These are phyloP conservation scores for Verticillium isaacii DNA, from an alignment of 2,329 filamentous ascomycete genomes.

Conservation along the genomic window DNA sequence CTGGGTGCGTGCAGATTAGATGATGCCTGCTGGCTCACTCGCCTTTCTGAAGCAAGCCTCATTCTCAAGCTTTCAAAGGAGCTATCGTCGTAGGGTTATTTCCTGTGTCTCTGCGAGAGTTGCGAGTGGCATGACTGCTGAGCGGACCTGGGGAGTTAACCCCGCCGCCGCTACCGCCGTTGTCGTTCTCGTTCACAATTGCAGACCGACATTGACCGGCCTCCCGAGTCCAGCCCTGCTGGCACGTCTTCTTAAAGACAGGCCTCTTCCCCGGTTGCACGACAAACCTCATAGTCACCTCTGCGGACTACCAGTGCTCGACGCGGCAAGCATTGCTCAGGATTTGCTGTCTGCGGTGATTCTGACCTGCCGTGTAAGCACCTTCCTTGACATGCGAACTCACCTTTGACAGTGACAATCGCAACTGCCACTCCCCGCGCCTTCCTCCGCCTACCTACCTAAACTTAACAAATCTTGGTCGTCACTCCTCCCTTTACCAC, in stretches of 20 bases:
- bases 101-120: no score
- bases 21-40: background rate
- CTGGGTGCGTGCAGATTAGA: slow-evolving; percentile 15
- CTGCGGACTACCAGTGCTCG: background rate
- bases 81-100: no score
- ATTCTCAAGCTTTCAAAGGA: no score
- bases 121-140: background rate
- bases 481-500: background rate
- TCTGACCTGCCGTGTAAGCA: background rate
- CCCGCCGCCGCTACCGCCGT: no score
- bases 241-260: background rate
- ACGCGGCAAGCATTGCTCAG: background rate
- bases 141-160: background rate
- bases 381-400: no score
- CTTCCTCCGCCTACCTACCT: no score
- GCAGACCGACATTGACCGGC: background rate
- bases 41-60: background rate
- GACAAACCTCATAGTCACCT: background rate
- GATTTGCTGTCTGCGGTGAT: background rate
- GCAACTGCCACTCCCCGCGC: no score
- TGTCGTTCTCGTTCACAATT: no score
- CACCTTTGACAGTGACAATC: background rate
- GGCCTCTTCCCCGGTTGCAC: background rate
- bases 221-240: background rate
- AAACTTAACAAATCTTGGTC: no score